Evolutionary conservation across 352 stramenopile species (phyloP), one percentile per base, ranked within the genome.

Genomic region (Globisporangium carolinianum): DNA sequence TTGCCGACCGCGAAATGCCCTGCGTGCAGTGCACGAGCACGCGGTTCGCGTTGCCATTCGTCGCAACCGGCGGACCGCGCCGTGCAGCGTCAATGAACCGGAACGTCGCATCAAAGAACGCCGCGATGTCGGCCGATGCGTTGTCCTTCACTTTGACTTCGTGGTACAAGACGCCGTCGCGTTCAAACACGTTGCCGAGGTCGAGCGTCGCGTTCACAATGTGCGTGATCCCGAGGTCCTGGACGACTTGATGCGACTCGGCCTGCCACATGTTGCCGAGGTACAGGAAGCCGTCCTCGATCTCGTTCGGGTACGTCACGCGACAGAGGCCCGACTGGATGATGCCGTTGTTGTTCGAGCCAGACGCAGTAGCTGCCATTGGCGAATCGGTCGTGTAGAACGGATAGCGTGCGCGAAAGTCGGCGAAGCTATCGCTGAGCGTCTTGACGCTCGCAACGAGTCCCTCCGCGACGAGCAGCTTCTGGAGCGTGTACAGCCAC

Each of bases 211-310:
- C 76, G 47, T 88, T 88, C 18, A 91, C 71, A 56, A 91, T 63
- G 60, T 91, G 78, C 18, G 80, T 89, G 68, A 91, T 89, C 11
- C 73, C 69, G 51, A 91, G 67, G 53, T 86, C 66, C 41, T 65
- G 51, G 15, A 91, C 60, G 2, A 91, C 71, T 42, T 79, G 61
- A 18, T 69, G 61, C 6, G 64, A 86, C 51, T 73, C 67, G 35
- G 80, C 80, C 39, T 91, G 80, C 78, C 78, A 89, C 74, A 83
- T 83, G 56, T 89, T 91, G 35, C 80, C 80, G 15, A 91, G 65
- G 55, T 83, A 91, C 39, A 91, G 59, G 37, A 88, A 85, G 45
- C 68, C 65, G 12, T 76, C 65, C 47, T 86, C 35, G 56, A 91
- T 81, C 47, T 91, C 80, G 55, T 86, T 87, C n/a, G 80, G 80